Conservation (phyloP, 179 eudicot genomes). For the Heliamphora pulchella region DNA sequence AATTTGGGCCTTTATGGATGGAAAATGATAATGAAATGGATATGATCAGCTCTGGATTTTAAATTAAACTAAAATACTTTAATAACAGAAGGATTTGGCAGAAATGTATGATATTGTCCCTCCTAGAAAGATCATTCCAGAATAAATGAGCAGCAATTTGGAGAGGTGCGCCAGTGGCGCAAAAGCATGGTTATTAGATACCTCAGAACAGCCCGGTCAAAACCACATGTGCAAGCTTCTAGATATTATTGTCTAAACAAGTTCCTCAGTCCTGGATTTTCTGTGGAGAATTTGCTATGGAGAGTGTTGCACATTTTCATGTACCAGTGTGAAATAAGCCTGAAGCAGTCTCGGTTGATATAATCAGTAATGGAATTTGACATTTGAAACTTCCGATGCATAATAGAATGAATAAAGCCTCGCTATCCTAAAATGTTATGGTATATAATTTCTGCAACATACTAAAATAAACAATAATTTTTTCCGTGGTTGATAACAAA, state of each 20-base stretch:
- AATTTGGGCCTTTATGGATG: constrained; percentile 4
- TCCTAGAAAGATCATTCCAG: no score
- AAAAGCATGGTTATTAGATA: no score
- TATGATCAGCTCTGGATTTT: background rate
- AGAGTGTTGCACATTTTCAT: no score
- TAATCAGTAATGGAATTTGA: background rate
- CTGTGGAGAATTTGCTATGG: background rate
- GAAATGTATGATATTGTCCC: no score
- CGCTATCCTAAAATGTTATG: background rate
- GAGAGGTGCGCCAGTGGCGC: no score
- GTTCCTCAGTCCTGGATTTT: background rate
- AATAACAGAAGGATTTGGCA: no score
- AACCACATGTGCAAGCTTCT: no score
- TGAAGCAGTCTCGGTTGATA: background rate
- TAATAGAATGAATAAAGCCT: background rate
- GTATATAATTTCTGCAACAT: background rate
- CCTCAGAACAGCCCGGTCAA: no score
- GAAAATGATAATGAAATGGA: background rate
- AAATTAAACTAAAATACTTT: background rate
- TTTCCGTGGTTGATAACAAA: no score
- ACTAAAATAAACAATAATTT: no score
- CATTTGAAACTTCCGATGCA: background rate
- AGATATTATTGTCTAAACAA: background rate
- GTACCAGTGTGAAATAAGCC: background rate
- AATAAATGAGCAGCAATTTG: no score